Evolutionary conservation across 306 rosid genomes (phyloP).

Genomic region (Vicia villosa): DNA sequence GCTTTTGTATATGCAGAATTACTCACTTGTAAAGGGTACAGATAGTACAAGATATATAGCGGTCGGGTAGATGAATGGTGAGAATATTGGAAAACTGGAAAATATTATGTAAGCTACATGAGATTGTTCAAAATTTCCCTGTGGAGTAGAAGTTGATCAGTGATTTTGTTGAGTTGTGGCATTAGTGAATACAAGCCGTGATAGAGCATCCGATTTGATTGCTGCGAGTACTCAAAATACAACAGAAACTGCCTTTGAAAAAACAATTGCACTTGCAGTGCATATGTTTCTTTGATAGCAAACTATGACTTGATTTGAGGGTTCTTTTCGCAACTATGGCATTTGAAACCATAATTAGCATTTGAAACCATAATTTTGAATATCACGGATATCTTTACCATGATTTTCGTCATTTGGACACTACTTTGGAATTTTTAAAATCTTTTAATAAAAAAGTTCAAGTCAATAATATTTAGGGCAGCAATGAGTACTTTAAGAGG

Average conservation of each 20-base stretch:
- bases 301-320: not conserved
- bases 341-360: not conserved
- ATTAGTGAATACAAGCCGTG: conserved; percentile 8
- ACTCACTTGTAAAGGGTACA: conserved; percentile 39
- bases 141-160: not conserved
- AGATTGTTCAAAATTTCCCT: conserved; percentile 13
- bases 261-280: not conserved
- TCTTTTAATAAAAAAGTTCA: too few species aligned
- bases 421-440: not conserved
- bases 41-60: conserved; percentile 22
- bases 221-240: not conserved
- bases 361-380: not conserved
- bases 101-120: conserved; percentile 24
- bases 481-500: too few species aligned
- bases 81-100: conserved; percentile 25
- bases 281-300: not conserved
- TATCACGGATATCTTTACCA: not conserved
- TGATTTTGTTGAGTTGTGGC: conserved; percentile 4
- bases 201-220: conserved; percentile 2
- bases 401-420: not conserved
- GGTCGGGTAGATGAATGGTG: conserved; percentile 16
- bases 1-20: conserved; percentile 42
- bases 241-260: not conserved
- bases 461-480: too few species aligned
- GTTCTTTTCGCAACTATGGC: not conserved